Conservation (phyloP, 1,284 basidiomycete species). For the Fomitopsis betulina region DNA sequence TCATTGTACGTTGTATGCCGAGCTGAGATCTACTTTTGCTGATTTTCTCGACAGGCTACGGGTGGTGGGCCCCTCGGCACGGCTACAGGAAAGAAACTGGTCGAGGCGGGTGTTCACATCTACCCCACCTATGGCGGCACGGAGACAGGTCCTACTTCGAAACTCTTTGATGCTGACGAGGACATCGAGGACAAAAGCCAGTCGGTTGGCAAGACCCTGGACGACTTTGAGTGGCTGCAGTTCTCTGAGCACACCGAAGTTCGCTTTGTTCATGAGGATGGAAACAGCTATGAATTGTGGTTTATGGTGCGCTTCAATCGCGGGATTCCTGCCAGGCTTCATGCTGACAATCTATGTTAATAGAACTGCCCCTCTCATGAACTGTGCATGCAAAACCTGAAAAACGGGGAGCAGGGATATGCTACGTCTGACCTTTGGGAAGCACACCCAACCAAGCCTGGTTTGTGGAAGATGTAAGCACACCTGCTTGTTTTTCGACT, state of each 20-base stretch:
- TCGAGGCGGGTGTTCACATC: slow-evolving; percentile 8
- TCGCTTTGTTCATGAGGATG: slow-evolving; percentile 25
- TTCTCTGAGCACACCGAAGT: slow-evolving; percentile 15
- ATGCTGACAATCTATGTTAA: neutral
- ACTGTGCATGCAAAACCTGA: slow-evolving; percentile 22
- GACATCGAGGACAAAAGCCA: too few species aligned
- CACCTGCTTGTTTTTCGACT: neutral
- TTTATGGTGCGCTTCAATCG: slow-evolving; percentile 27
- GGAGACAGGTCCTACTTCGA: slow-evolving; percentile 8
- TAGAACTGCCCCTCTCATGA: slow-evolving; percentile 17
- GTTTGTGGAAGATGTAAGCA: slow-evolving; percentile 35
- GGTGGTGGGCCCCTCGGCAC: slow-evolving; percentile 13
- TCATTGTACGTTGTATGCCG: slow-evolving; percentile 7
- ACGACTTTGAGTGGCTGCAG: slow-evolving; percentile 28
- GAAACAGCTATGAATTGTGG: slow-evolving; percentile 27
- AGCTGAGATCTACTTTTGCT: neutral
- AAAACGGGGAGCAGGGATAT: slow-evolving; percentile 17
- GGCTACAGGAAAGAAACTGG: slow-evolving; percentile 7
- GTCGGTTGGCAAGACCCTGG: slow-evolving; percentile 3
- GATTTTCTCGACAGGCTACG: neutral
- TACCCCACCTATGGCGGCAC: slow-evolving; percentile 12
- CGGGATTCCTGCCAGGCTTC: neutral
- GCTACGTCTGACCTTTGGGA: slow-evolving; percentile 35
- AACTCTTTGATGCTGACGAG: too few species aligned
- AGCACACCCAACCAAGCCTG: slow-evolving; percentile 36